Conservation (phyloP, 1,139 yeast species). For the Suhomyces panamericanus region DNA sequence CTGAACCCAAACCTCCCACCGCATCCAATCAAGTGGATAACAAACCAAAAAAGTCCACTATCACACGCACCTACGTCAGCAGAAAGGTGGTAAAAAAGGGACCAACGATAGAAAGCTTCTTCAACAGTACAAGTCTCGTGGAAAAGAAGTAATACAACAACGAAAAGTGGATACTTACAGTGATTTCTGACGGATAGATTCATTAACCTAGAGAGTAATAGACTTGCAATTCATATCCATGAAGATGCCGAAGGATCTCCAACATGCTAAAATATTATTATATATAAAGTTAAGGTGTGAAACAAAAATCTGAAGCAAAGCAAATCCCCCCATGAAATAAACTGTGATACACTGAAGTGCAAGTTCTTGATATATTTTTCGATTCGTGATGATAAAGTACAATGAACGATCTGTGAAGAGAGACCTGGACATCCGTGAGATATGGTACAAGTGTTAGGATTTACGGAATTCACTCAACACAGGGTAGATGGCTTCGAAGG, state of each 20-base stretch:
- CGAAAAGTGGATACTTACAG: not conserved
- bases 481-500: constrained; percentile 97
- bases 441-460: constrained; percentile 36
- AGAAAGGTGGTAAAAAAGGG: constrained; percentile 12
- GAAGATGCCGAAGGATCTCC: constrained; percentile 7
- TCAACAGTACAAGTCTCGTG: not conserved
- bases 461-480: constrained; percentile 97
- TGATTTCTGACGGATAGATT: not conserved
- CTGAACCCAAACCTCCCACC: not conserved
- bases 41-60: not conserved
- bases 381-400: constrained; percentile 8
- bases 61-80: constrained; percentile 11
- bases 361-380: constrained; percentile 1
- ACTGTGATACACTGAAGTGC: constrained; percentile 3
- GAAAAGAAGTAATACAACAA: not conserved
- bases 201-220: constrained; percentile 11
- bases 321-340: constrained; percentile 10
- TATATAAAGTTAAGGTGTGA: constrained; percentile 5
- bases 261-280: constrained; percentile 7
- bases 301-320: not conserved
- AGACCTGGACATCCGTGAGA: constrained; percentile 1
- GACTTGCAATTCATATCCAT: constrained; percentile 2
- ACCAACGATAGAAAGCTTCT: constrained; percentile 3
- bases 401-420: constrained; percentile 5
- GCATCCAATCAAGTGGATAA: not conserved